These are phyloP conservation scores for Saccharomycopsis sp. DNA, from an alignment of 805 yeast species.

Conservation along the genomic window DNA sequence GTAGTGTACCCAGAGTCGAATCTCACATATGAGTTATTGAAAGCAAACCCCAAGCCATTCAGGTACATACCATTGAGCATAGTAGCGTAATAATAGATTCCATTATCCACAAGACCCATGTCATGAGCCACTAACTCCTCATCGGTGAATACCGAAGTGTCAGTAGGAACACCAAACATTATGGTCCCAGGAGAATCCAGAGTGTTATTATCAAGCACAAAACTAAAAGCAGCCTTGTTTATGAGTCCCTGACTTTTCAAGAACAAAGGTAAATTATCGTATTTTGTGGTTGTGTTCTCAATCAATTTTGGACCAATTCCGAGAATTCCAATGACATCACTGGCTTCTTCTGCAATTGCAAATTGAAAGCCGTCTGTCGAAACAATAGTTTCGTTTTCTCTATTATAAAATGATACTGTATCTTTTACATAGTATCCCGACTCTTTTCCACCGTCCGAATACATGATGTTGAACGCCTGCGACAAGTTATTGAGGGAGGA, in stretches of 20 bases:
- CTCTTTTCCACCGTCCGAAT: slow-evolving; percentile 4
- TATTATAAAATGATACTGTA: slow-evolving; percentile 2
- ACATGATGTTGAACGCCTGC: neutral
- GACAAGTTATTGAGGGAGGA: slow-evolving; percentile 3
- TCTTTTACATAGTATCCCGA: slow-evolving; percentile 10
- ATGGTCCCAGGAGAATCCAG: slow-evolving; percentile 4
- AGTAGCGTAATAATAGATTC: slow-evolving; percentile 7
- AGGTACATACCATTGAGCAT: slow-evolving; percentile 4
- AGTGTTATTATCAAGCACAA: slow-evolving; percentile 1
- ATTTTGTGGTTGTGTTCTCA: slow-evolving; percentile 9
- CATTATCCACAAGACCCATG: slow-evolving; percentile 4
- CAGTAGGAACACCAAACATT: slow-evolving; percentile 12
- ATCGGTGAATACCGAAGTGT: slow-evolving; percentile 1
- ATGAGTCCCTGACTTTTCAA: neutral
- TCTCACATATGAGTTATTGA: slow-evolving; percentile 8
- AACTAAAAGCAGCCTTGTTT: slow-evolving; percentile 9
- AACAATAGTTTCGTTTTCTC: slow-evolving; percentile 1
- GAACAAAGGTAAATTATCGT: slow-evolving; percentile 10
- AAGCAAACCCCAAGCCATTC: slow-evolving; percentile 4
- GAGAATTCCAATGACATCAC: slow-evolving; percentile 8
- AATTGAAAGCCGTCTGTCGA: slow-evolving; percentile 11
- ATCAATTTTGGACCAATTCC: slow-evolving; percentile 8
- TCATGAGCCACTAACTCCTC: slow-evolving; percentile 3
- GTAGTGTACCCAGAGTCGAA: slow-evolving; percentile 10
- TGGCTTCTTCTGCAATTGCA: slow-evolving; percentile 9